These are phyloP conservation scores for Silene conica DNA, from an alignment of 148 eudicot genomes.

Conservation along the genomic window DNA sequence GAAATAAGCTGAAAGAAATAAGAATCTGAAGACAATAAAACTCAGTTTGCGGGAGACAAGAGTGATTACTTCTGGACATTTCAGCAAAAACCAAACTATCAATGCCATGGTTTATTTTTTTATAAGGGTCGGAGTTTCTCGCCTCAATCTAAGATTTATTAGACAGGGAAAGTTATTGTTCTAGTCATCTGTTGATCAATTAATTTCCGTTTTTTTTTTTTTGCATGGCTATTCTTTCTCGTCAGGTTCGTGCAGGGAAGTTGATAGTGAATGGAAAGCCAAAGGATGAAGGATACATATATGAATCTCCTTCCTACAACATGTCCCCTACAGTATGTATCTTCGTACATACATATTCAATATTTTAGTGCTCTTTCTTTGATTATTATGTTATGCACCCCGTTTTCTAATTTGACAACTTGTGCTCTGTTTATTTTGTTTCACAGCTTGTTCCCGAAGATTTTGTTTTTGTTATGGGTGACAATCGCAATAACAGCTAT, in stretches of 20 bases:
- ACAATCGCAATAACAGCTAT: conserved; percentile 95
- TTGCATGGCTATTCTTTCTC: neutral
- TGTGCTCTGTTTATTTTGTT: conserved; percentile 11
- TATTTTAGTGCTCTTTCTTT: neutral
- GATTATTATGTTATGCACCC: neutral
- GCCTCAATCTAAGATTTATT: neutral
- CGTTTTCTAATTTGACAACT: conserved; percentile 9
- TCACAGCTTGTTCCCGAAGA: conserved; percentile 82
- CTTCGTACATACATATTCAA: conserved; percentile 1
- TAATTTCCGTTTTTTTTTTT: neutral
- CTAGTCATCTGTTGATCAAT: neutral
- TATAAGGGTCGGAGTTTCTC: neutral
- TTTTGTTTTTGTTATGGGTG: conserved; percentile 96
- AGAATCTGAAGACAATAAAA: neutral
- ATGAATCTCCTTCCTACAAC: conserved; percentile 79
- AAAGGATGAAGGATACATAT: conserved; percentile 60
- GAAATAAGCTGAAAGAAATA: neutral
- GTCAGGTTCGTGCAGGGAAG: conserved; percentile 84
- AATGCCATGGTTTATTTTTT: neutral
- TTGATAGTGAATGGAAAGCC: conserved; percentile 70
- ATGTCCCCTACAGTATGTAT: conserved; percentile 69
- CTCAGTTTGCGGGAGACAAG: neutral
- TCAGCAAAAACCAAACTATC: neutral
- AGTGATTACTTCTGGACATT: neutral
- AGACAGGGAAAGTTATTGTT: neutral